These are phyloP conservation scores for Aspergillus versicolor DNA, from an alignment of 2,329 filamentous ascomycete genomes.

Conservation along the genomic window DNA sequence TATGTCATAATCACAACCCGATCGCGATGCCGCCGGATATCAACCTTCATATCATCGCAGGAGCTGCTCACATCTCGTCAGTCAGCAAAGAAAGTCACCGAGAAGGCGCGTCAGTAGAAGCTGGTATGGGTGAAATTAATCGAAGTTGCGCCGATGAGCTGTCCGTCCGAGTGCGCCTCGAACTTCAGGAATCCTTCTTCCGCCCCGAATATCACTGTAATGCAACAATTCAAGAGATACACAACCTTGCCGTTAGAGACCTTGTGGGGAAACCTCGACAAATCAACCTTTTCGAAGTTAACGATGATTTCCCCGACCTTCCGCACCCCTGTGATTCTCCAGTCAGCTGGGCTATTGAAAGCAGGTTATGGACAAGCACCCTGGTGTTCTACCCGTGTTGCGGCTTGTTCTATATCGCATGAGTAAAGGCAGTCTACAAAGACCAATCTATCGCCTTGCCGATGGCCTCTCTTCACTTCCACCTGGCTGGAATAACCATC, in stretches of 20 bases:
- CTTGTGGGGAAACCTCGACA: not conserved
- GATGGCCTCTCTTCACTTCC: accelerated
- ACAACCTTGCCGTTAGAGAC: not conserved
- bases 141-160: not conserved
- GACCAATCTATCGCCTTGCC: accelerated
- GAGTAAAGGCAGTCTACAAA: no score
- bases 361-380: not conserved
- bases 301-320: not conserved
- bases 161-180: not conserved
- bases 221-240: no score
- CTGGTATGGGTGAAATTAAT: not conserved
- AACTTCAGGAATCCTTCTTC: not conserved
- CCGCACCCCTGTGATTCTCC: not conserved
- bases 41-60: no score
- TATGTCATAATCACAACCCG: no score
- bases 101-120: no score
- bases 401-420: no score
- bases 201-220: not conserved
- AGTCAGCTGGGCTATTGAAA: not conserved
- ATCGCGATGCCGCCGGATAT: no score
- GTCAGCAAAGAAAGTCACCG: no score
- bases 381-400: not conserved
- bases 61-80: no score
- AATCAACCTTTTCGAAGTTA: not conserved
- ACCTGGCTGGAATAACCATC: no score